These are phyloP conservation scores for Sugiyamaella valdiviana DNA, from an alignment of 805 yeast genomes.

Conservation along the genomic window DNA sequence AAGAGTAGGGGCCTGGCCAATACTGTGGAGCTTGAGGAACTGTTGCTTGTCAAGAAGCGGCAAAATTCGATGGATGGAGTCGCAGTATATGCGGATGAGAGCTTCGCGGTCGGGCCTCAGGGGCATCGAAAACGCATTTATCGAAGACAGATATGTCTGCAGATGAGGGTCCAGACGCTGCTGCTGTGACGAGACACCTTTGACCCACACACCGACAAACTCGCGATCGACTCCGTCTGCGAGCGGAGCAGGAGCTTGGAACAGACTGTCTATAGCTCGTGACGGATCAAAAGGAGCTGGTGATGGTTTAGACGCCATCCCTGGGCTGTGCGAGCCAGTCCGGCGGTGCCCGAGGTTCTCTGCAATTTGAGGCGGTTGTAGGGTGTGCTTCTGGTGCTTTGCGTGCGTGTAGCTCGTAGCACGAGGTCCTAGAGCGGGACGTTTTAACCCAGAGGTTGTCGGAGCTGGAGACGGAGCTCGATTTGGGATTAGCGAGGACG, in stretches of 20 bases:
- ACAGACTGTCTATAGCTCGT: neutral
- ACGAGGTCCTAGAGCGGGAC: slow-evolving; percentile 15
- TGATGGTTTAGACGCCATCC: slow-evolving; percentile 3
- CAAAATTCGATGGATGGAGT: slow-evolving; percentile 36
- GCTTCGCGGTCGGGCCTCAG: slow-evolving; percentile 29
- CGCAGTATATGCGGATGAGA: slow-evolving; percentile 36
- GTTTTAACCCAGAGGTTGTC: neutral
- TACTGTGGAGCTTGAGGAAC: slow-evolving; percentile 34
- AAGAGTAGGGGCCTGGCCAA: slow-evolving; percentile 36
- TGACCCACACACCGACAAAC: slow-evolving; percentile 33
- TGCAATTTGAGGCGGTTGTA: neutral
- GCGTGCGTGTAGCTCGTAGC: slow-evolving; percentile 11
- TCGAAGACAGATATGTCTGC: slow-evolving; percentile 31
- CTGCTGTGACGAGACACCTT: slow-evolving; percentile 26
- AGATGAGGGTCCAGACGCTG: slow-evolving; percentile 29
- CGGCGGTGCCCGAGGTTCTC: slow-evolving; percentile 5
- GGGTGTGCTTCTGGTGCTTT: neutral
- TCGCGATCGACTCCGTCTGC: slow-evolving; percentile 16
- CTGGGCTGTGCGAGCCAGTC: slow-evolving; percentile 18
- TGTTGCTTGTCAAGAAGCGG: slow-evolving; percentile 39
- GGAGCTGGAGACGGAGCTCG: neutral
- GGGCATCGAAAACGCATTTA: slow-evolving; percentile 37
- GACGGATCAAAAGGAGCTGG: neutral
- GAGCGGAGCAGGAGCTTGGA: neutral
- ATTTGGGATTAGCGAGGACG: neutral